Evolutionary conservation across 441 rosid genomes (phyloP), one percentile per base, ranked within the genome.

Genomic region (Euphorbia schlechtendalii): DNA sequence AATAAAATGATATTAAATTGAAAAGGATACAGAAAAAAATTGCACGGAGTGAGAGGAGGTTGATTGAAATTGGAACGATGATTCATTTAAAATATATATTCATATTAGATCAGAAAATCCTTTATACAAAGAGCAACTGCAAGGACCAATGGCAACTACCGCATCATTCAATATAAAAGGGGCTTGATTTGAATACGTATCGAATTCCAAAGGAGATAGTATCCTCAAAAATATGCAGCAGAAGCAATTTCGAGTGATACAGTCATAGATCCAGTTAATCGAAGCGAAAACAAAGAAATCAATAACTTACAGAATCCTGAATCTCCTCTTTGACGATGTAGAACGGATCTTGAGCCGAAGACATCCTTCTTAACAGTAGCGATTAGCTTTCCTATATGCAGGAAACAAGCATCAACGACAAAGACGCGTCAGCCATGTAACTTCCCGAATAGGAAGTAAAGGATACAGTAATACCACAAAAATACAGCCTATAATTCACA

Each of bases 241-340:
- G 48, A 46, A 0, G 24, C 54, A 43, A 43, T 43, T 17, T 11
- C 48, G 48, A 43, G 15, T 14, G 12, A 27, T 11, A 25, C 3
- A 61, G 36, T 43, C 21, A 30, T 12, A 45, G 13, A 63, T 51
- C 46, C 10, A 63, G 51, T 38, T 27, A 24, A 25, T 8, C 8
- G 14, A 24, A 40, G 46, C 53, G 18, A 65, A 13, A 28, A 14
- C 5, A 8, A 41, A 2, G 8, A 21, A n/a, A 8, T 38, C 36
- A 27, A 21, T 5, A 66, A 80, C 97, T 83, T 81, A 95, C 99
- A 75, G 97, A 88, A 48, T 85, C 90, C 74, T 92, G 97, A 71
- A 89, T 89, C 84, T 92, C 97, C 84, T 95, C 97, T 76, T 89
- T 92, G 63, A 92, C 98, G 51, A 92, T 92, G 69, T 92, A 88